Percentiles rank a stretch among this genome's conserved stretches.
Conservation (phyloP, 768 basidiomycete species). For the Leucosporidium creatinivorum region DNA sequence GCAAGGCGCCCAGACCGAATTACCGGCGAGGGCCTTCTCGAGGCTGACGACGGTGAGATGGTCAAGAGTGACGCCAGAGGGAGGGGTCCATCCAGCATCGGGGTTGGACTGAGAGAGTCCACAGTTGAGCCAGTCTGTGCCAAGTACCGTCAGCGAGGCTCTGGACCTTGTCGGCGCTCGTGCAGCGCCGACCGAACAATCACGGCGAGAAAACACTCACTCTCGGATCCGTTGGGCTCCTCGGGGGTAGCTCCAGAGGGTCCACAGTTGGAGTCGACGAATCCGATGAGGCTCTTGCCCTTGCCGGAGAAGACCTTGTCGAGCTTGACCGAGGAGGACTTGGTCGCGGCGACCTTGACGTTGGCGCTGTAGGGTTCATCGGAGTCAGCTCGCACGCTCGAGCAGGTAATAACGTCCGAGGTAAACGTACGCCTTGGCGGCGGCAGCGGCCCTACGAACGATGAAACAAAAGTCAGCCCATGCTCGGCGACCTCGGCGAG, state of each 20-base stretch:
- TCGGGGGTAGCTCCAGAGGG: constrained; percentile 11
- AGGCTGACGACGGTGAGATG: constrained; percentile 48
- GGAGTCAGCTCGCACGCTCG: not conserved
- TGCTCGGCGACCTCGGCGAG: not conserved
- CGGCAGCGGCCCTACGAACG: not conserved
- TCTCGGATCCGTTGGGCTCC: constrained; percentile 22
- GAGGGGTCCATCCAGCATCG: constrained; percentile 7
- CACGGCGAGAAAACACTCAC: not conserved
- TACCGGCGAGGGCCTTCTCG: constrained; percentile 48
- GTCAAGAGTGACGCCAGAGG: constrained; percentile 46
- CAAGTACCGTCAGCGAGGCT: not conserved
- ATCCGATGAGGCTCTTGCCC: constrained; percentile 19
- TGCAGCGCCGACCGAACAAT: not conserved
- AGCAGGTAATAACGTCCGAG: not conserved
- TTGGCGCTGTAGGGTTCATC: not conserved
- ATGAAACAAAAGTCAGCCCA: too few relatives aligned
- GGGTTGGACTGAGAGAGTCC: constrained; percentile 15
- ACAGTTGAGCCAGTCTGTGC: constrained; percentile 24
- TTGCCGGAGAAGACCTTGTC: not conserved
- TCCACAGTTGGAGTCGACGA: constrained; percentile 21
- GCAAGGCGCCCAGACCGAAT: constrained; percentile 59
- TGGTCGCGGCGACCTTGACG: not conserved
- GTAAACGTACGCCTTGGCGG: not conserved
- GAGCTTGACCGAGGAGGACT: not conserved
- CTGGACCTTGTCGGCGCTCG: too few relatives aligned